These are phyloP conservation scores for Cladorrhinum samala DNA, from an alignment of 495 filamentous ascomycete species.

Conservation along the genomic window DNA sequence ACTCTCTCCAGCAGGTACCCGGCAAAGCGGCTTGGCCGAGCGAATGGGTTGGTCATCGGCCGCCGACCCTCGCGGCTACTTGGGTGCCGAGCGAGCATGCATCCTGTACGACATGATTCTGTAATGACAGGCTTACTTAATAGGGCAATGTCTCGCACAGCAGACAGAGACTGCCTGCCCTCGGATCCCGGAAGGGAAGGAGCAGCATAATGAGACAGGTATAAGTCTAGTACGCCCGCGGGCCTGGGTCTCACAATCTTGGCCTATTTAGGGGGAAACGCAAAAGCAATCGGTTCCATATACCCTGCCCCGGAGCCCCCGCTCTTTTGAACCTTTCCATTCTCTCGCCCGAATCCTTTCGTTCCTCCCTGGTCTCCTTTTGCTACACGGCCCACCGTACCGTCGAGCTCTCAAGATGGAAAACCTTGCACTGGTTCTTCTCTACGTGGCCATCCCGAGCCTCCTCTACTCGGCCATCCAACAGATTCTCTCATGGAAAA, in stretches of 20 bases:
- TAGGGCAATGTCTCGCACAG: conserved; percentile 14
- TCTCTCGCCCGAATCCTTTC: no score
- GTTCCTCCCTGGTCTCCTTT: no score
- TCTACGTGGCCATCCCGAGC: conserved; percentile 41
- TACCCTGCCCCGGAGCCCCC: no score
- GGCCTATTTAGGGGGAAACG: conserved; percentile 6
- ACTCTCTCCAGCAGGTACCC: conserved; percentile 25
- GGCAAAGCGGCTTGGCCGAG: background rate
- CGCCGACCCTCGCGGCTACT: background rate
- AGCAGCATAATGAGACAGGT: conserved; percentile 9
- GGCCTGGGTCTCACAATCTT: conserved; percentile 11
- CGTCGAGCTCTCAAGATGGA: conserved; percentile 17
- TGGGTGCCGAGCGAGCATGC: background rate
- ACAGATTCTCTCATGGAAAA: conserved; percentile 35
- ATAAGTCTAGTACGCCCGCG: conserved; percentile 11
- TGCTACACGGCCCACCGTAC: no score
- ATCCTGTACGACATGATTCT: conserved; percentile 14
- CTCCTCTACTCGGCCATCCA: conserved; percentile 36
- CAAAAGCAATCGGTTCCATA: background rate
- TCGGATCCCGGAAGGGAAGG: conserved; percentile 17
- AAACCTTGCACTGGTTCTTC: conserved; percentile 28
- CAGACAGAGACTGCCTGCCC: conserved; percentile 6
- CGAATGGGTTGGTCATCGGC: no score
- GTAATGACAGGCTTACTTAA: conserved; percentile 12
- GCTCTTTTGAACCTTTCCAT: no score